Conservation (phyloP, 2,329 filamentous ascomycete species). For the Diaporthe ilicicola region DNA sequence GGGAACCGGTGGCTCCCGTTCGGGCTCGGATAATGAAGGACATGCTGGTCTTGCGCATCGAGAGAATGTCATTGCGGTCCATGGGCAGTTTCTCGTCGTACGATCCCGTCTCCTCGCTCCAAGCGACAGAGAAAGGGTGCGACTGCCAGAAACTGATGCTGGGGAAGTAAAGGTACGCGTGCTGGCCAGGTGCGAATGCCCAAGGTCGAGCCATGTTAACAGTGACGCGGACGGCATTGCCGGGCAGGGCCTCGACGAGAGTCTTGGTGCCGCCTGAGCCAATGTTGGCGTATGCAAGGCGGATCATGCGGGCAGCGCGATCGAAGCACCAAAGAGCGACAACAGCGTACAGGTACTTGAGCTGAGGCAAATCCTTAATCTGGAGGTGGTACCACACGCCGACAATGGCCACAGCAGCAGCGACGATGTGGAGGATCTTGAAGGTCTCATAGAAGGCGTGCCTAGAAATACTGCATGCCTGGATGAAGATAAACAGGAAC, state of each 20-base stretch:
- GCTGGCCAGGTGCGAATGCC: constrained; percentile 78
- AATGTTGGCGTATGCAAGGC: constrained; percentile 71
- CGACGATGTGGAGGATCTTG: constrained; percentile 74
- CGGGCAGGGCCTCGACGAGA: constrained; percentile 78
- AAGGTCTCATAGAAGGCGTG: constrained; percentile 85
- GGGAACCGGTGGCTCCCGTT: constrained; percentile 75
- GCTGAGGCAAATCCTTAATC: constrained; percentile 61
- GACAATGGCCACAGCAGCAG: constrained; percentile 66
- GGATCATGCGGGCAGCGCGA: constrained; percentile 65
- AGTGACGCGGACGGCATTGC: constrained; percentile 77
- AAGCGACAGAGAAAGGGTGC: constrained; percentile 82
- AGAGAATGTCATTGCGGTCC: constrained; percentile 65
- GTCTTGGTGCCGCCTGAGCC: constrained; percentile 73
- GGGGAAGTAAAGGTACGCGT: constrained; percentile 83
- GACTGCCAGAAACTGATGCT: constrained; percentile 76
- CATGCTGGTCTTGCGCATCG: constrained; percentile 70
- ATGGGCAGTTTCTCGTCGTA: constrained; percentile 64
- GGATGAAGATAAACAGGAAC: constrained; percentile 70
- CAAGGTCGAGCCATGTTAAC: constrained; percentile 80
- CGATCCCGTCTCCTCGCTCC: constrained; percentile 73
- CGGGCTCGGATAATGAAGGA: constrained; percentile 78
- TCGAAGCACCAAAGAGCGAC: constrained; percentile 75
- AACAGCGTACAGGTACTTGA: constrained; percentile 67
- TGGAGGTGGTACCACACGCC: constrained; percentile 74
- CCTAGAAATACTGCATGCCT: constrained; percentile 74